Evolutionary conservation across 306 rosid species (phyloP).

Genomic region (Medicago ruthenica): DNA sequence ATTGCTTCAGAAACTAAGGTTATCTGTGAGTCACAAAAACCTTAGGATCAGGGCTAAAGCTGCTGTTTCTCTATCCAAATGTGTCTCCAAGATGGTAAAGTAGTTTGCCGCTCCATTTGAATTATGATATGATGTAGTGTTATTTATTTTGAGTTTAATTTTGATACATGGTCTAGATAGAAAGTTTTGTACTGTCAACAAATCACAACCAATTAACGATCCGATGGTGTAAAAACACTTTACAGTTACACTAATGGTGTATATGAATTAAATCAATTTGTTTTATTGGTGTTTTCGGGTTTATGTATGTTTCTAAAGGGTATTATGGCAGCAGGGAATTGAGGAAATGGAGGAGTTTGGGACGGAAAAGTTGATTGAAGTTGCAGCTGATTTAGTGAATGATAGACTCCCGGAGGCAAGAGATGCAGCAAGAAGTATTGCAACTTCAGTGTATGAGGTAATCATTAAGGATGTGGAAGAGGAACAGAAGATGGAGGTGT

Average conservation of each 20-base stretch:
- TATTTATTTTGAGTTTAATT: neutral
- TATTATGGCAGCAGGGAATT: constrained; percentile 54
- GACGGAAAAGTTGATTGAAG: constrained; percentile 61
- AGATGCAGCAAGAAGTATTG: constrained; percentile 82
- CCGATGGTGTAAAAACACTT: too few relatives aligned
- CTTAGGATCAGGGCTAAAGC: constrained; percentile 88
- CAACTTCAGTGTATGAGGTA: constrained; percentile 58
- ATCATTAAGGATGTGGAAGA: constrained; percentile 63
- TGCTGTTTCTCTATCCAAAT: constrained; percentile 66
- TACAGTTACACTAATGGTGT: too few relatives aligned
- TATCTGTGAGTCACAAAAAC: constrained; percentile 69
- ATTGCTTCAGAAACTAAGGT: constrained; percentile 62
- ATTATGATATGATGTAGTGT: neutral
- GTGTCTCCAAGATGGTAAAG: constrained; percentile 84
- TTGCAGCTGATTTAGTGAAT: constrained; percentile 75
- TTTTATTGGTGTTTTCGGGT: too few relatives aligned
- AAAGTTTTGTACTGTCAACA: too few relatives aligned
- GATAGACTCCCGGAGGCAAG: constrained; percentile 96
- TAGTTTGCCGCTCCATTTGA: neutral
- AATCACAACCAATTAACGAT: too few relatives aligned
- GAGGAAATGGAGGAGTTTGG: constrained; percentile 81
- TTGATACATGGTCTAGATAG: too few relatives aligned
- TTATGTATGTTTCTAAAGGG: constrained; percentile 11
- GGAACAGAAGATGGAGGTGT: constrained; percentile 72
- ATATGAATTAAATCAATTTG: too few relatives aligned